These are phyloP conservation scores for Sequoiadendron giganteum DNA, from an alignment of 75 land plant genomes.

Conservation along the genomic window DNA sequence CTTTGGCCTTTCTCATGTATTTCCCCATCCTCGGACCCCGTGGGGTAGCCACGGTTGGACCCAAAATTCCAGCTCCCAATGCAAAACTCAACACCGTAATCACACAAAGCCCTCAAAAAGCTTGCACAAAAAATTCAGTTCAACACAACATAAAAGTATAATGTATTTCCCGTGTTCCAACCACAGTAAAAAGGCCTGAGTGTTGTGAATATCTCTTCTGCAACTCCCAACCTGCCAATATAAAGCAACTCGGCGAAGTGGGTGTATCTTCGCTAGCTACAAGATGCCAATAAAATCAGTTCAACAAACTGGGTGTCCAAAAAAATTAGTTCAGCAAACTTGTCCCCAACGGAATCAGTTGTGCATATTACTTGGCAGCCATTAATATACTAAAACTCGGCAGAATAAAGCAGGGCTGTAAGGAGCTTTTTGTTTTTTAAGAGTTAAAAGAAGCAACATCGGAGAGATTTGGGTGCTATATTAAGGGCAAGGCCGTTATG, in stretches of 20 bases:
- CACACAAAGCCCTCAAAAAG: neutral
- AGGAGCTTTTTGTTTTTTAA: neutral
- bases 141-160: neutral
- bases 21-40: slow-evolving; percentile 43
- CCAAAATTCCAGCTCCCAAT: neutral
- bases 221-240: neutral
- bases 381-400: neutral
- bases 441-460: neutral
- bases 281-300: neutral
- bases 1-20: slow-evolving; percentile 49
- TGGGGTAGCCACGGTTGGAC: slow-evolving; percentile 11
- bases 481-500: neutral
- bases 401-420: neutral
- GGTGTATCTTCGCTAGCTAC: neutral
- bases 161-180: neutral
- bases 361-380: neutral
- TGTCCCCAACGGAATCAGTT: neutral
- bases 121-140: neutral
- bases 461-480: neutral
- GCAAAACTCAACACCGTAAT: neutral
- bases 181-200: neutral
- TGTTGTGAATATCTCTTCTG: neutral
- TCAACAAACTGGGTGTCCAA: neutral
- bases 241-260: neutral
- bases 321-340: neutral